Evolutionary conservation across 2,329 filamentous ascomycete species (phyloP), one percentile per base, ranked within the genome.

Genomic region (Aphanoascus verrucosus): DNA sequence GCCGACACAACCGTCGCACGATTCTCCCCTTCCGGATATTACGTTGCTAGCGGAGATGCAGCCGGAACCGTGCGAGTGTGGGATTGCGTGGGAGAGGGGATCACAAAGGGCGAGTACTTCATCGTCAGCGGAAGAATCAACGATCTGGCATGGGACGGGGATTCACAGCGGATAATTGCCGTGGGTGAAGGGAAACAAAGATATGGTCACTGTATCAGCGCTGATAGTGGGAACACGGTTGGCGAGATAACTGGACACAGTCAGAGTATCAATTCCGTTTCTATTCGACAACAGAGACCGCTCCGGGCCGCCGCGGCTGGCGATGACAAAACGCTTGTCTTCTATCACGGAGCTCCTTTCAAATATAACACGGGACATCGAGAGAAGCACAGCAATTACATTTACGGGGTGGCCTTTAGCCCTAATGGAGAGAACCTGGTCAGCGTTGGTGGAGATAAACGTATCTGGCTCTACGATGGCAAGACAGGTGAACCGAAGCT

Each of bases 91-190:
- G 84, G 91, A 53, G 87, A 88, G 61, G 89, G 89, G 44, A 87
- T 84, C 64, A 95, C 88, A 44, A 94, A 94, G 70, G 88, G 90
- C 60, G 91, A 97, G 70, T 97, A 95, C 71, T 80, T 83, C 65
- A 96, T 97, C 71, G 90, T 97, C 64, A 89, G 87, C 34, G 93
- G 93, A 11, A 85, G 88, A 52, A 91, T 98, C 72, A 94, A 95
- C 67, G 93, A 98, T 68, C 82, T 98, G 60, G 91, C 89, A 1
- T 98, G 93, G 90, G 93, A 97, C 64, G 91, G 90, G 54, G 93
- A 98, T 71, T 94, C 87, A 57, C 90, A 96, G 74, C 85, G 93
- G 48, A 85, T 98, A 65, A 96, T 97, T 64, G 93, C 91, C 2
- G 91, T 98, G 4, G 93, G 93, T 43, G 87, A 97, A 62, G 93